A percentile compares a stretch with the other conserved stretches of the same genome.
Evolutionary conservation across 2,329 filamentous ascomycete species (phyloP).

Genomic region (Grosmannia serpens): DNA sequence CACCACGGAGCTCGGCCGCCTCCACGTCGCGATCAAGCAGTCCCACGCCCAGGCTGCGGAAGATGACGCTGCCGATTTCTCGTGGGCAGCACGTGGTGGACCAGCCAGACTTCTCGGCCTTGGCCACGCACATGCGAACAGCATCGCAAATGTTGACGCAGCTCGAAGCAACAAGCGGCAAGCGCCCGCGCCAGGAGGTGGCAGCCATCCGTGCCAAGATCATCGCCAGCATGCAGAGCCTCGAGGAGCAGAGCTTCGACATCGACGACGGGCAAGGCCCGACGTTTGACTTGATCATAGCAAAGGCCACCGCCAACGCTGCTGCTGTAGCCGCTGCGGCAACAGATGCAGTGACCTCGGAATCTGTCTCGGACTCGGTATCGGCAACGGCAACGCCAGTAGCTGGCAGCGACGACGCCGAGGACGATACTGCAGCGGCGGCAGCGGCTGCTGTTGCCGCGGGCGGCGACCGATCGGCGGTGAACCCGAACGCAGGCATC

Average conservation of each 20-base stretch:
- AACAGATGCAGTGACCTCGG: not conserved
- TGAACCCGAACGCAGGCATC: conserved; percentile 61
- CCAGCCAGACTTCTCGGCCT: conserved; percentile 68
- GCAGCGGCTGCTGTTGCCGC: conserved; percentile 23
- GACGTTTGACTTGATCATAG: conserved; percentile 75
- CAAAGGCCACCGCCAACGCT: conserved; percentile 48
- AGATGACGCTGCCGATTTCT: conserved; percentile 46
- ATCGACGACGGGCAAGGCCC: conserved; percentile 59
- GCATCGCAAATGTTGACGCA: conserved; percentile 81
- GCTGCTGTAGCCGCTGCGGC: conserved; percentile 12
- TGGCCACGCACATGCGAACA: conserved; percentile 79
- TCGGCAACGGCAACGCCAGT: not conserved
- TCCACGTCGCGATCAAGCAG: conserved; percentile 58
- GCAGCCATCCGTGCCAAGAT: conserved; percentile 77
- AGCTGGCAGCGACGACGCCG: not conserved
- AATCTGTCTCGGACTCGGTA: not conserved
- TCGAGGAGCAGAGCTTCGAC: conserved; percentile 78
- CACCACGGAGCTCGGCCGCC: conserved; percentile 55
- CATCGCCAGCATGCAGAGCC: conserved; percentile 79
- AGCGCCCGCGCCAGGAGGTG: conserved; percentile 68
- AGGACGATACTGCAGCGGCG: conserved; percentile 9
- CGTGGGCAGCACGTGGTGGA: conserved; percentile 39
- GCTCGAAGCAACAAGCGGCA: conserved; percentile 67
- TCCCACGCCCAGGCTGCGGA: conserved; percentile 39
- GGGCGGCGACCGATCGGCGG: conserved; percentile 29